These are phyloP conservation scores for Chlamydomonas incerta DNA, from an alignment of 139 green algal genomes.

Conservation along the genomic window DNA sequence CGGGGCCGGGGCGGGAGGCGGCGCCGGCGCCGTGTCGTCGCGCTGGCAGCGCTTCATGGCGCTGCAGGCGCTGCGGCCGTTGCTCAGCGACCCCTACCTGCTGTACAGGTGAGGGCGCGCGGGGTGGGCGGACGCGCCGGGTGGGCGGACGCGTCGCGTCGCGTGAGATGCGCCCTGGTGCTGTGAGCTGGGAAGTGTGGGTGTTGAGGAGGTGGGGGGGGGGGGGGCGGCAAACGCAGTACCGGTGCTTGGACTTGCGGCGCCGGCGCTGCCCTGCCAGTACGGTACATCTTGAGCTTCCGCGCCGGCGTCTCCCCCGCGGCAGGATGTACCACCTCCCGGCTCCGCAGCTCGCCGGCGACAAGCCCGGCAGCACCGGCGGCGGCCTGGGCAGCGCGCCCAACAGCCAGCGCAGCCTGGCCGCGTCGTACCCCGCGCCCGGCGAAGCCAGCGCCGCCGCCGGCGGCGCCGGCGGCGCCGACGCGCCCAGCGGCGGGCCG, in stretches of 20 bases:
- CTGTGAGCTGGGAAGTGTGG: no score
- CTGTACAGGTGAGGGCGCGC: conserved; percentile 54
- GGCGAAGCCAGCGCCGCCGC: not conserved
- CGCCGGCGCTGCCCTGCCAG: no score
- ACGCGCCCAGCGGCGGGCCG: not conserved
- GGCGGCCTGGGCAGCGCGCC: not conserved
- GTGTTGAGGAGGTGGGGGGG: no score
- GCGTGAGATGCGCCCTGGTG: no score
- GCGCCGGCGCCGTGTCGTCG: not conserved
- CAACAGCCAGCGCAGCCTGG: no score
- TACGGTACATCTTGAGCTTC: no score
- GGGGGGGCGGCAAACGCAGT: no score
- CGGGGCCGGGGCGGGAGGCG: not conserved
- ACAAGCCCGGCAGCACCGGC: not conserved
- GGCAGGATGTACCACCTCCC: conserved; percentile 23
- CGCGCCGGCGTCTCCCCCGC: no score
- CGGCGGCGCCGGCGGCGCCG: not conserved
- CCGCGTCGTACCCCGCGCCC: no score
- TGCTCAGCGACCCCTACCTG: conserved; percentile 52
- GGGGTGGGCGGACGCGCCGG: no score
- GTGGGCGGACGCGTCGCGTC: no score
- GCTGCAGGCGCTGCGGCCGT: conserved; percentile 52
- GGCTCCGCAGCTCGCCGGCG: not conserved
- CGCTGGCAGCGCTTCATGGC: conserved; percentile 64
- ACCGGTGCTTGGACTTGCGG: no score